Percentiles rank a stretch among this genome's conserved stretches.
Conservation (phyloP, 768 basidiomycete species). For the Suillus decipiens region DNA sequence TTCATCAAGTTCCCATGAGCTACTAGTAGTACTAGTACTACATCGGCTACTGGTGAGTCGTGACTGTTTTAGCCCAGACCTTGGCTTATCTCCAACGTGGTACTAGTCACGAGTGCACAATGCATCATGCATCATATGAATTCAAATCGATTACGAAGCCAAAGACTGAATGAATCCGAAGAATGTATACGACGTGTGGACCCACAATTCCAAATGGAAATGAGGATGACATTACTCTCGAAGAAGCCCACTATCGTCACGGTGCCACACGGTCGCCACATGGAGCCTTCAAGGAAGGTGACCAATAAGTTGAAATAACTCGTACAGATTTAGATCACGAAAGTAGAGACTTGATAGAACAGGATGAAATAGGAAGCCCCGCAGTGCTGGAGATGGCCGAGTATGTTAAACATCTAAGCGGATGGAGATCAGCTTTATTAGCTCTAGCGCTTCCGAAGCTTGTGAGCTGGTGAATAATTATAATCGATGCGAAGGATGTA, state of each 20-base stretch:
- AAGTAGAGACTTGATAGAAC: neutral
- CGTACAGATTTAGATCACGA: neutral
- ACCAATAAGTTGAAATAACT: neutral
- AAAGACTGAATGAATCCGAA: neutral
- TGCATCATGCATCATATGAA: neutral
- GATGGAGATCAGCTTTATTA: neutral
- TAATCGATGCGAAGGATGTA: neutral
- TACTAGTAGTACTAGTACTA: neutral
- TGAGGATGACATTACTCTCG: neutral
- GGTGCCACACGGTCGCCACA: neutral
- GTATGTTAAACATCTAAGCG: neutral
- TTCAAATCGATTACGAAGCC: neutral
- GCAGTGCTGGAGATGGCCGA: constrained; percentile 5
- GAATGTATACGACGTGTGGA: neutral
- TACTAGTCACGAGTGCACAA: neutral
- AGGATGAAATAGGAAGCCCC: neutral
- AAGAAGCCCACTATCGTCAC: constrained; percentile 4
- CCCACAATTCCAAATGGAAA: neutral
- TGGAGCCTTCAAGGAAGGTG: neutral
- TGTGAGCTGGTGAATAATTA: neutral
- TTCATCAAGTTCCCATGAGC: constrained; percentile 1
- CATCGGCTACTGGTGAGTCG: neutral
- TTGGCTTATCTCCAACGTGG: neutral
- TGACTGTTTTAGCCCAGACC: neutral
- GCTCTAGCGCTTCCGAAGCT: neutral